Conservation (phyloP, 2,329 filamentous ascomycete genomes). For the Fusarium sp. region DNA sequence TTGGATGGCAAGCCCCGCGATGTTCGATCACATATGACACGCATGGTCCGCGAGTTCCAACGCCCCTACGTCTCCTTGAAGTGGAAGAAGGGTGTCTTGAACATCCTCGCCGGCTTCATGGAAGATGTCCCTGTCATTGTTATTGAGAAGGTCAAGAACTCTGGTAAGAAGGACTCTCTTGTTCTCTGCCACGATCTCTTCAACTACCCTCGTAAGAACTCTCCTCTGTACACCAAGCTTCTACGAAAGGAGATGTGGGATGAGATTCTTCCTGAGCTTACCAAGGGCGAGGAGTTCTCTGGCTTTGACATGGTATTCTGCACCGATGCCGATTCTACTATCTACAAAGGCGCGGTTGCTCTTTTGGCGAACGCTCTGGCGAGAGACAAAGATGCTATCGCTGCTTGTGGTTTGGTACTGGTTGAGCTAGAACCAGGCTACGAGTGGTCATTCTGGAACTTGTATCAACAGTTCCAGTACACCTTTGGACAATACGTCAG, state of each 20-base stretch:
- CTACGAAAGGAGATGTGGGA: constrained; percentile 37
- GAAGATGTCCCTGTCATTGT: constrained; percentile 39
- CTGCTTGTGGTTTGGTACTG: constrained; percentile 35
- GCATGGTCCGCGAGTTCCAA: constrained; percentile 26
- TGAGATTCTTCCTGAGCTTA: constrained; percentile 27
- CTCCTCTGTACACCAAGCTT: constrained; percentile 33
- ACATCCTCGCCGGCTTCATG: constrained; percentile 36
- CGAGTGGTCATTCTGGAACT: constrained; percentile 41
- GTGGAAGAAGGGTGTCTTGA: constrained; percentile 36
- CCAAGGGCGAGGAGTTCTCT: constrained; percentile 20
- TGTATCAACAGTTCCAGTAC: constrained; percentile 43
- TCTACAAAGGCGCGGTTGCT: constrained; percentile 36
- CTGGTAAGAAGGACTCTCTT: constrained; percentile 39
- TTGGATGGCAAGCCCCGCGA: constrained; percentile 37
- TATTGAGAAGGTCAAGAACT: constrained; percentile 41
- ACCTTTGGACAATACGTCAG: constrained; percentile 39
- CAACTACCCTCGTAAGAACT: constrained; percentile 34
- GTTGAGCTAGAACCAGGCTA: constrained; percentile 39
- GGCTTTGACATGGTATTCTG: constrained; percentile 42
- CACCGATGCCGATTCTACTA: constrained; percentile 39
- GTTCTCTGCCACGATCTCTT: constrained; percentile 39
- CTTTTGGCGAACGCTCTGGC: constrained; percentile 31
- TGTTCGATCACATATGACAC: constrained; percentile 35
- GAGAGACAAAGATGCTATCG: constrained; percentile 33
- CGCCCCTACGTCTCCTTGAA: constrained; percentile 35